phyloP scores from a whole-genome alignment of 1,139 yeast species.

The Kazachstania sp. region DNA sequence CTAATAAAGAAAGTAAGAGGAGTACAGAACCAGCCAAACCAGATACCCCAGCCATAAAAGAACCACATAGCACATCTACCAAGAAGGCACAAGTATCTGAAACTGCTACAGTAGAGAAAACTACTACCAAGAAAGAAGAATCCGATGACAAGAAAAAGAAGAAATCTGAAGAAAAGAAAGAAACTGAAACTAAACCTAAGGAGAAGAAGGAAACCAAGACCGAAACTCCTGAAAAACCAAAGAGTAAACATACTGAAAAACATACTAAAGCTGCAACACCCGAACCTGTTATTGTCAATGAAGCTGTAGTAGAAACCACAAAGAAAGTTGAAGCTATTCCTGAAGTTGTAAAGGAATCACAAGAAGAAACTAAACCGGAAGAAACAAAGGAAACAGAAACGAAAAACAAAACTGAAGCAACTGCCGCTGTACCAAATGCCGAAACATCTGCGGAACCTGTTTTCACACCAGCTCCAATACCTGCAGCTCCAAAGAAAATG shows the following conservation, averaged over 20 bases:
- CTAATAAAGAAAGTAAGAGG: background rate
- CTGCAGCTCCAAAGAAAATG: conserved; percentile 2
- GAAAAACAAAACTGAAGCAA: background rate
- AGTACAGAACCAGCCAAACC: background rate
- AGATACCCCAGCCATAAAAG: background rate
- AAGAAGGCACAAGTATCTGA: background rate
- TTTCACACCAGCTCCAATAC: background rate
- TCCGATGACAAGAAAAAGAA: conserved; percentile 10
- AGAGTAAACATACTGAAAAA: background rate
- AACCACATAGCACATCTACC: background rate
- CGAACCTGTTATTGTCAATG: background rate
- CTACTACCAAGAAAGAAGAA: conserved; percentile 14
- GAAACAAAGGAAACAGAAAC: background rate
- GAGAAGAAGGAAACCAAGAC: background rate
- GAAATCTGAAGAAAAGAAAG: conserved; percentile 20
- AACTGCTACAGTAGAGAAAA: background rate
- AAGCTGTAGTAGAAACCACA: background rate
- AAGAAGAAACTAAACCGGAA: background rate
- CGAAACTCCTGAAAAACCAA: background rate
- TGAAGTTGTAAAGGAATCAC: background rate
- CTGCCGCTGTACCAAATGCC: background rate
- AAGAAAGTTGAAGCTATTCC: background rate
- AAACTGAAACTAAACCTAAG: conserved; percentile 3
- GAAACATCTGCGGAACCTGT: background rate
- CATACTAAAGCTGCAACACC: background rate